Evolutionary conservation across 306 rosid genomes (phyloP), one percentile per base, ranked within the genome.

Genomic region (Adenanthera pavonina): DNA sequence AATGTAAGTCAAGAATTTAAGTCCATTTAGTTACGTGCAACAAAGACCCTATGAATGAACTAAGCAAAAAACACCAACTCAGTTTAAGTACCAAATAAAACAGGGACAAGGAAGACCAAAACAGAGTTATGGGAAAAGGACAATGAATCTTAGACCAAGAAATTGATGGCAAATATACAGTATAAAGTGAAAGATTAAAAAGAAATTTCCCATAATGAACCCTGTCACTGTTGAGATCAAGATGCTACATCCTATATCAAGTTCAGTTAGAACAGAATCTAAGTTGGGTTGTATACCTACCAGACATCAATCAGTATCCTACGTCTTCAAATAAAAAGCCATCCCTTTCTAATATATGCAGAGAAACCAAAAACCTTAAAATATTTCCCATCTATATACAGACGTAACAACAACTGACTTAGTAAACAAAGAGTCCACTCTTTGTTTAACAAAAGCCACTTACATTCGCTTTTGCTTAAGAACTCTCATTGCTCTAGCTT

Each of bases 401-500:
- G 36, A 74, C 34, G 52, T 33, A 76, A 72, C 9, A 6, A 67
- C 17, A 9, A 25, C 14, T 34, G 17, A 49, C 20, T 66, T 61
- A 57, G 40, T n/a, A 75, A 47, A 69, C 72, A 43, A 51, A 85
- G 51, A 82, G 59, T 49, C 30, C 30, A 25, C 30, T 25, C 30
- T 25, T 25, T 25, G 30, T 25, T 25, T 25, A 25, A 25, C 30
- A 25, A 25, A 74, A 0, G 64, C 25, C 25, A 85, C 90, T 53
- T 79, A 94, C 98, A 92, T 89, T 89, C 92, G 84, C 80, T 96
- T 96, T 72, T 92, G 98, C 90, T 96, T 96, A 80, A 96, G 94
- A 86, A 89, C 90, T 70, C 97, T 90, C 96, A 93, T 91, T 20
- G 99, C 98, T 82, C 98, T 88, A 77, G 98, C 88, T 86, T 96